Evolutionary conservation across 495 filamentous ascomycete species (phyloP).

Genomic region (Penicillium odoratum): DNA sequence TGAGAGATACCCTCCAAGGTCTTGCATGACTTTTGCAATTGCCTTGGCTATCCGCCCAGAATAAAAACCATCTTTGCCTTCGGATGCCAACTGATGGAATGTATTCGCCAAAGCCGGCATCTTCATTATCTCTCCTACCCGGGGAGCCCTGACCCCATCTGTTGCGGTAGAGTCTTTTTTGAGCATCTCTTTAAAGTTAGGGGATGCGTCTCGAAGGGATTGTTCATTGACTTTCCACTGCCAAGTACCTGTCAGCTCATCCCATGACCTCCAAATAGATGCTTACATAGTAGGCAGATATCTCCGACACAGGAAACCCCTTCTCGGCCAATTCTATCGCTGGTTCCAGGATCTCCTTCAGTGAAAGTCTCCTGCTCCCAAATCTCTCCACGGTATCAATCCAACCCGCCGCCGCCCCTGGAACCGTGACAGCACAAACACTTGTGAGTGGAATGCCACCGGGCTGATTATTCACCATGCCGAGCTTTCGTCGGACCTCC

Average conservation of each 20-base stretch:
- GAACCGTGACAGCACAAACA: background rate
- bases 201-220: background rate
- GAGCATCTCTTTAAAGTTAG: conserved; percentile 2
- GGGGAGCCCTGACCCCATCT: background rate
- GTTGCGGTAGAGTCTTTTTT: background rate
- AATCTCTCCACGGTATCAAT: conserved; percentile 7
- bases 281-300: conserved; percentile 2
- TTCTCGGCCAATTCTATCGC: conserved; percentile 1
- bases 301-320: conserved; percentile 1
- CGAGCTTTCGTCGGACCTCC: background rate
- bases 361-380: conserved; percentile 1
- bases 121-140: conserved; percentile 1
- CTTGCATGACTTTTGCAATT: background rate
- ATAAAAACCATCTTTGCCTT: conserved; percentile 2
- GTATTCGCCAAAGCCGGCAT: background rate
- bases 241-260: background rate
- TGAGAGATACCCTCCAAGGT: background rate
- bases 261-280: background rate
- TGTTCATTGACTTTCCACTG: conserved; percentile 1
- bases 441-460: background rate
- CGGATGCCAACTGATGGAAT: background rate
- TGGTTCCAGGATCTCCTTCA: background rate
- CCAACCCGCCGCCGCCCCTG: conserved; percentile 2
- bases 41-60: background rate
- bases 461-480: background rate